A percentile compares a stretch with the other conserved stretches of the same genome.
Evolutionary conservation across 2,329 filamentous ascomycete species (phyloP).

Genomic region (Sclerotinia trifoliorum): DNA sequence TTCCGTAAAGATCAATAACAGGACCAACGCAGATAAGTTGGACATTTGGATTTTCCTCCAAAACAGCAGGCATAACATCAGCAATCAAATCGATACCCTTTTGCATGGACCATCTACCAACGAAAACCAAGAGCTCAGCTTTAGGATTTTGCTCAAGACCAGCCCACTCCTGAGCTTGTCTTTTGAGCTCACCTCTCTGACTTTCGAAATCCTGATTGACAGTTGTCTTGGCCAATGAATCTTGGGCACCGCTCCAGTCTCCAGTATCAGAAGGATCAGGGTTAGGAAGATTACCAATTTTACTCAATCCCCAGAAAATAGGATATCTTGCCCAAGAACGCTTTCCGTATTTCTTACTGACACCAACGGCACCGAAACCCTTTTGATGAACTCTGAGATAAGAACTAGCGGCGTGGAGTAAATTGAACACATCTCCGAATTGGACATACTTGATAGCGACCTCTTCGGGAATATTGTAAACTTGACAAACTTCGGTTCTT

Average conservation of each 20-base stretch:
- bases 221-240: constrained; percentile 46
- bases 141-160: constrained; percentile 59
- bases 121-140: constrained; percentile 66
- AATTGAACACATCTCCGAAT: constrained; percentile 67
- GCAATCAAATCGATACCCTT: constrained; percentile 69
- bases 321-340: constrained; percentile 65
- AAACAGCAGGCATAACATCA: constrained; percentile 62
- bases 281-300: constrained; percentile 68
- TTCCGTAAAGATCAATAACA: constrained; percentile 66
- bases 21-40: constrained; percentile 64
- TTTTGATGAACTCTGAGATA: constrained; percentile 66
- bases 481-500: constrained; percentile 60
- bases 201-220: constrained; percentile 57
- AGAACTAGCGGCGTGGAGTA: constrained; percentile 60
- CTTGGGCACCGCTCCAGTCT: constrained; percentile 55
- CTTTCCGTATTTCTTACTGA: constrained; percentile 67
- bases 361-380: constrained; percentile 66
- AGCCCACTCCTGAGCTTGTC: constrained; percentile 67
- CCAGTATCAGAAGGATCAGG: constrained; percentile 60
- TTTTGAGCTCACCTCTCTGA: constrained; percentile 52
- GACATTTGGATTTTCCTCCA: constrained; percentile 58
- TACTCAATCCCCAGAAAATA: constrained; percentile 65
- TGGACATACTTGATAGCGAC: constrained; percentile 61
- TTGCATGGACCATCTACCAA: constrained; percentile 67
- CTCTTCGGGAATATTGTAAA: constrained; percentile 60